Evolutionary conservation across 257 asterid species (phyloP).

Genomic region (Craterostigma plantagineum): DNA sequence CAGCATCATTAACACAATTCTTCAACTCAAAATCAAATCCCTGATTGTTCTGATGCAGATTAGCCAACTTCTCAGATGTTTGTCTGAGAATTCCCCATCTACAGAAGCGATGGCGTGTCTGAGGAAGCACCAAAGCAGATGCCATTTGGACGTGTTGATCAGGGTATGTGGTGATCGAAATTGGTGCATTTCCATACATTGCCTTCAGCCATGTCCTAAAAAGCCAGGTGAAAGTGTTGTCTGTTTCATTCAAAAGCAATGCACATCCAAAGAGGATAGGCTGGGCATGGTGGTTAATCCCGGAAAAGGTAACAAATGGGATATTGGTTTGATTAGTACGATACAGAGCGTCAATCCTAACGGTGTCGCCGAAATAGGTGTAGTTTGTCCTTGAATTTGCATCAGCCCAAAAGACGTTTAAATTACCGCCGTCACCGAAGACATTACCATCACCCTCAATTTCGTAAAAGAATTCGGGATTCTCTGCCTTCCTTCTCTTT

Average conservation of each 20-base stretch:
- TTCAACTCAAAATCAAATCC: constrained; percentile 40
- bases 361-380: constrained; percentile 54
- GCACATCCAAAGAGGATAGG: constrained; percentile 80
- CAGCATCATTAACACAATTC: constrained; percentile 46
- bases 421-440: constrained; percentile 8
- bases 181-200: constrained; percentile 44
- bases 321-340: constrained; percentile 20
- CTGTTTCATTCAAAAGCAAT: constrained; percentile 42
- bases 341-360: constrained; percentile 43
- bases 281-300: constrained; percentile 75
- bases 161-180: constrained; percentile 46
- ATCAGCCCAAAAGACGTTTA: constrained; percentile 58
- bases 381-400: constrained; percentile 37
- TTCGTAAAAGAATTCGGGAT: constrained; percentile 50
- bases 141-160: constrained; percentile 49
- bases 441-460: constrained; percentile 35
- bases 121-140: constrained; percentile 44
- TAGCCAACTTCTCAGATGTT: constrained; percentile 44
- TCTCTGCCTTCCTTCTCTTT: constrained; percentile 39
- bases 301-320: constrained; percentile 58
- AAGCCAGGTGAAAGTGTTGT: constrained; percentile 46
- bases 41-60: constrained; percentile 28
- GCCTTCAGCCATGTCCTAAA: constrained; percentile 61
- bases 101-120: constrained; percentile 42
- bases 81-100: constrained; percentile 55